These are phyloP conservation scores for Brassica nigra DNA, from an alignment of 345 rosid species.

Conservation along the genomic window DNA sequence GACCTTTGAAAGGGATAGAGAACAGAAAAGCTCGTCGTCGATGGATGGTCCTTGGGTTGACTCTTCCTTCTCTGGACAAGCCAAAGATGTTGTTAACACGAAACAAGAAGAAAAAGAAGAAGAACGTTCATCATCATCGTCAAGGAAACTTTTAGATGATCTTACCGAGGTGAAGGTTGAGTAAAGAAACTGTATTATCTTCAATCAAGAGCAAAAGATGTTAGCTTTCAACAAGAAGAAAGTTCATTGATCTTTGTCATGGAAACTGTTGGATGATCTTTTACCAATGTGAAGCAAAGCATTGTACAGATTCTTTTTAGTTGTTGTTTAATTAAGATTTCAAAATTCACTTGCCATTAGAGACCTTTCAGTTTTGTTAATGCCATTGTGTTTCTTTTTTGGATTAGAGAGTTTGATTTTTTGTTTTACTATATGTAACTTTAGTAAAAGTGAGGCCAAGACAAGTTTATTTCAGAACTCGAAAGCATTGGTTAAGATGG, in stretches of 20 bases:
- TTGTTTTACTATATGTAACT: too few relatives aligned
- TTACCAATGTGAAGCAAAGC: background rate
- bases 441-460: too few relatives aligned
- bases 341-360: background rate
- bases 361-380: background rate
- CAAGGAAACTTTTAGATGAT: slow-evolving; percentile 32
- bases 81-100: slow-evolving; percentile 37
- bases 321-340: background rate
- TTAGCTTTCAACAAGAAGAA: background rate
- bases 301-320: background rate
- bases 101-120: slow-evolving; percentile 16
- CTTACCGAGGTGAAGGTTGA: slow-evolving; percentile 33
- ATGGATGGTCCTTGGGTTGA: slow-evolving; percentile 73
- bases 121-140: slow-evolving; percentile 26
- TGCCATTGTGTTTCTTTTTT: too few relatives aligned
- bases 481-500: too few relatives aligned
- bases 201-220: background rate
- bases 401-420: too few relatives aligned
- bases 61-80: slow-evolving; percentile 48
- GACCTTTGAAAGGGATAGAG: slow-evolving; percentile 46
- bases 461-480: too few relatives aligned
- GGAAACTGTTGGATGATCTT: background rate
- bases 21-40: slow-evolving; percentile 45
- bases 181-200: background rate
- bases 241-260: background rate